These are phyloP conservation scores for Staphylotrichum tortipilum DNA, from an alignment of 495 filamentous ascomycete species.

Conservation along the genomic window DNA sequence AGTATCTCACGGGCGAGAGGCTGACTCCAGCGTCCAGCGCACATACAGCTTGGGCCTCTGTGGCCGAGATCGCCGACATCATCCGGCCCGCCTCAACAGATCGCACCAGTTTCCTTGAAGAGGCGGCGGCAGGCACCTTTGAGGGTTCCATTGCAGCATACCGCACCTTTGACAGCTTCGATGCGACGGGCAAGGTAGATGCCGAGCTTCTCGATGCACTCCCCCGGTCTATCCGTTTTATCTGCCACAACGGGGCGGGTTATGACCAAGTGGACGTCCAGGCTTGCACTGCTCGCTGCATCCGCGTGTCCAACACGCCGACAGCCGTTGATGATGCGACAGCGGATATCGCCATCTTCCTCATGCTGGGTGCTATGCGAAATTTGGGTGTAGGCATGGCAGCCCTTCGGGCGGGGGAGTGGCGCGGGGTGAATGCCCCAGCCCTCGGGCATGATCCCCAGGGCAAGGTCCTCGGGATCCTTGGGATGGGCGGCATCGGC, in stretches of 20 bases:
- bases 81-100: conserved; percentile 17
- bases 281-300: conserved; percentile 54
- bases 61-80: conserved; percentile 22
- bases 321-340: conserved; percentile 73
- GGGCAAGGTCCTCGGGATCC: conserved; percentile 64
- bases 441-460: conserved; percentile 58
- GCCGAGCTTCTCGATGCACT: conserved; percentile 56
- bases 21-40: conserved; percentile 15
- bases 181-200: conserved; percentile 61
- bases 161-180: conserved; percentile 63
- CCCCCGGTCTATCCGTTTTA: conserved; percentile 61
- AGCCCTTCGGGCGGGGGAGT: conserved; percentile 54
- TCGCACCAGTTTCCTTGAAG: conserved; percentile 54
- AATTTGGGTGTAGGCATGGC: conserved; percentile 58
- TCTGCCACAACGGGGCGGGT: conserved; percentile 80
- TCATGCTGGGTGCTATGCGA: conserved; percentile 68
- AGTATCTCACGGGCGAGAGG: neutral
- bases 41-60: conserved; percentile 19
- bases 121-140: conserved; percentile 60
- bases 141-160: conserved; percentile 61
- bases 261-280: conserved; percentile 73
- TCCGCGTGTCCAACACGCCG: conserved; percentile 74
- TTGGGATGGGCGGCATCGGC: conserved; percentile 88
- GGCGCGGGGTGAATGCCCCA: conserved; percentile 38
- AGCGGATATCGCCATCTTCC: conserved; percentile 67